Percentiles rank a stretch among this genome's conserved stretches.
phyloP scores from a whole-genome alignment of 1,284 basidiomycete genomes.

The Earliella scabrosa region DNA sequence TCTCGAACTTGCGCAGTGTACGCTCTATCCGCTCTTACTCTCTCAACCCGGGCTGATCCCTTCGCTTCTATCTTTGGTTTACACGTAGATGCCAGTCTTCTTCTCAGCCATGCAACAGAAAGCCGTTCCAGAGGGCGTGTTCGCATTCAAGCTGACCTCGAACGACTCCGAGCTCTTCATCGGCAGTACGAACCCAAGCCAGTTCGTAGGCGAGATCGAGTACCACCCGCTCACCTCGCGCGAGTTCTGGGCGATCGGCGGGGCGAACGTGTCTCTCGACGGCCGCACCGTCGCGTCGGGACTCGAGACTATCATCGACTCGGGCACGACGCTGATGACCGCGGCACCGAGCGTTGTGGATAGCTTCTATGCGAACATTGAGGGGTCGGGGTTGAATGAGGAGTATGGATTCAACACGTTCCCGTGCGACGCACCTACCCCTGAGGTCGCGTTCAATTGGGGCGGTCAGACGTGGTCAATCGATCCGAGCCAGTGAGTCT shows the following conservation, averaged over 20 bases:
- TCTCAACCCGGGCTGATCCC: too few species aligned
- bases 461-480: slow-evolving; percentile 44
- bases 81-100: slow-evolving; percentile 39
- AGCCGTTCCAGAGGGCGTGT: slow-evolving; percentile 41
- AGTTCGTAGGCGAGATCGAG: slow-evolving; percentile 15
- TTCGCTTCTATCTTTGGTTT: too few species aligned
- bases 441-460: slow-evolving; percentile 43
- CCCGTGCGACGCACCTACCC: slow-evolving; percentile 44
- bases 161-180: slow-evolving; percentile 53
- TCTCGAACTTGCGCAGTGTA: slow-evolving; percentile 20
- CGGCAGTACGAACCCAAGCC: slow-evolving; percentile 37
- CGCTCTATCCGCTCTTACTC: neutral
- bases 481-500: slow-evolving; percentile 23
- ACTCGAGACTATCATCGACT: slow-evolving; percentile 37
- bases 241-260: slow-evolving; percentile 45
- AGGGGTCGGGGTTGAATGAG: slow-evolving; percentile 39
- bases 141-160: slow-evolving; percentile 51
- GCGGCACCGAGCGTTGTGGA: slow-evolving; percentile 47
- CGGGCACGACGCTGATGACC: slow-evolving; percentile 53
- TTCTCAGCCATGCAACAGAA: slow-evolving; percentile 44
- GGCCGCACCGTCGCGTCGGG: slow-evolving; percentile 26
- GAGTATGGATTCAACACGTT: slow-evolving; percentile 39
- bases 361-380: slow-evolving; percentile 46
- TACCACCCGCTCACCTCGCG: slow-evolving; percentile 10
- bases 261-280: slow-evolving; percentile 39